Percentiles rank a stretch among this genome's conserved stretches.
Conservation (phyloP, 768 basidiomycete species). For the Hypsizygus marmoreus region DNA sequence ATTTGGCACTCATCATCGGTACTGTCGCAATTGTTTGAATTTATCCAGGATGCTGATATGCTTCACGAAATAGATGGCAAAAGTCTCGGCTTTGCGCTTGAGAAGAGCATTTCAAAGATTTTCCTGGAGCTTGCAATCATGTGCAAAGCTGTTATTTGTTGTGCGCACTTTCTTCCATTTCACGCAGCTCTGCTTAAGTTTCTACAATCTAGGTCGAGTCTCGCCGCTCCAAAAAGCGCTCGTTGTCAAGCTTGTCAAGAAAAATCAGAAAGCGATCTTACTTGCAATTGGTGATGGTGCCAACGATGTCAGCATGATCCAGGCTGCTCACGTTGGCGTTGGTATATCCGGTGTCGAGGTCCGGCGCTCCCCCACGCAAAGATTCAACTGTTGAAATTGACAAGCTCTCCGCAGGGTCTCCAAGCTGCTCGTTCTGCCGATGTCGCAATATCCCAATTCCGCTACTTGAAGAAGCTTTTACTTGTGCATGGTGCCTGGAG, state of each 20-base stretch:
- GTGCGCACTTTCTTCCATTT: slow-evolving; percentile 47
- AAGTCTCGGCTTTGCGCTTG: slow-evolving; percentile 88
- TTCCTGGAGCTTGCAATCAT: slow-evolving; percentile 96
- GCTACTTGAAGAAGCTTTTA: slow-evolving; percentile 90
- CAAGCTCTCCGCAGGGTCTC: slow-evolving; percentile 62
- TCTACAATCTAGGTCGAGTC: slow-evolving; percentile 71
- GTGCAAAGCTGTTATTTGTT: slow-evolving; percentile 99
- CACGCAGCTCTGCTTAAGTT: slow-evolving; percentile 28
- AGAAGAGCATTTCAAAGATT: slow-evolving; percentile 86
- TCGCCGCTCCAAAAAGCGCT: slow-evolving; percentile 97
- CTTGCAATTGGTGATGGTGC: slow-evolving; percentile 98
- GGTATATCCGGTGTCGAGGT: slow-evolving; percentile 98
- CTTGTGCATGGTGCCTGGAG: slow-evolving; percentile 99
- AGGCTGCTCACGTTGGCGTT: slow-evolving; percentile 96
- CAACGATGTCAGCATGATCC: slow-evolving; percentile 99
- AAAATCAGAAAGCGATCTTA: slow-evolving; percentile 90
- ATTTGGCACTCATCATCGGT: slow-evolving; percentile 95
- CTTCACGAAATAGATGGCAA: slow-evolving; percentile 73
- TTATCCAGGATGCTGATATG: slow-evolving; percentile 25
- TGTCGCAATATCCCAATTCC: slow-evolving; percentile 95
- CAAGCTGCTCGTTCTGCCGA: slow-evolving; percentile 99
- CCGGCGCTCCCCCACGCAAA: slow-evolving; percentile 44
- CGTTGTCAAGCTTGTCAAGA: slow-evolving; percentile 98
- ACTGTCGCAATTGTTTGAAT: not conserved
- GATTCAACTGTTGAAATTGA: not conserved